Conservation (phyloP, 2,329 filamentous ascomycete species). For the Penicillium italicum region DNA sequence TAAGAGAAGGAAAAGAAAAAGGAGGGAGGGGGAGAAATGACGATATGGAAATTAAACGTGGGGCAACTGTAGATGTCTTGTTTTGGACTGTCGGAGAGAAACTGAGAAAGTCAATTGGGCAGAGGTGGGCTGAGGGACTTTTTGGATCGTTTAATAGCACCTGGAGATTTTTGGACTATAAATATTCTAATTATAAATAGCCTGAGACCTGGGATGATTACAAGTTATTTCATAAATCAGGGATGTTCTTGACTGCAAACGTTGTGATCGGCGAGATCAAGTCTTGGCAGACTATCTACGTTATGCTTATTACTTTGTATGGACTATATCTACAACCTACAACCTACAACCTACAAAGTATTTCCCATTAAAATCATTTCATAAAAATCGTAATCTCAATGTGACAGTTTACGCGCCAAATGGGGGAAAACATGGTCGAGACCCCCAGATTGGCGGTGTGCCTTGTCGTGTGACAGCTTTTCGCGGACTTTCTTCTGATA, state of each 20-base stretch:
- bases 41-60: conserved; percentile 22
- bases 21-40: conserved; percentile 18
- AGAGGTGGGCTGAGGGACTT: background rate
- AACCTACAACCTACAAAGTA: too few relatives aligned
- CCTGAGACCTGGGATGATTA: background rate
- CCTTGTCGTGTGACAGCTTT: conserved; percentile 21
- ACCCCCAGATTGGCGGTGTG: conserved; percentile 18
- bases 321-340: too few relatives aligned
- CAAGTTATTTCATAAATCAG: background rate
- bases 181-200: background rate
- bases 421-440: conserved; percentile 39
- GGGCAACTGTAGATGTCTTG: conserved; percentile 22
- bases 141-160: background rate
- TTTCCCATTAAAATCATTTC: conserved; percentile 3
- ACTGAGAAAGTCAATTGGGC: conserved; percentile 9
- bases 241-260: background rate
- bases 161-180: background rate
- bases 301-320: background rate
- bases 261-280: background rate
- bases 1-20: background rate
- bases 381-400: conserved; percentile 3
- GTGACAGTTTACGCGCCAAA: conserved; percentile 23
- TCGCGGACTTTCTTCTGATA: conserved; percentile 43
- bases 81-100: conserved; percentile 24
- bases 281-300: conserved; percentile 4